These are phyloP conservation scores for Komagataella phaffii DNA, from an alignment of 805 yeast species.

Conservation along the genomic window DNA sequence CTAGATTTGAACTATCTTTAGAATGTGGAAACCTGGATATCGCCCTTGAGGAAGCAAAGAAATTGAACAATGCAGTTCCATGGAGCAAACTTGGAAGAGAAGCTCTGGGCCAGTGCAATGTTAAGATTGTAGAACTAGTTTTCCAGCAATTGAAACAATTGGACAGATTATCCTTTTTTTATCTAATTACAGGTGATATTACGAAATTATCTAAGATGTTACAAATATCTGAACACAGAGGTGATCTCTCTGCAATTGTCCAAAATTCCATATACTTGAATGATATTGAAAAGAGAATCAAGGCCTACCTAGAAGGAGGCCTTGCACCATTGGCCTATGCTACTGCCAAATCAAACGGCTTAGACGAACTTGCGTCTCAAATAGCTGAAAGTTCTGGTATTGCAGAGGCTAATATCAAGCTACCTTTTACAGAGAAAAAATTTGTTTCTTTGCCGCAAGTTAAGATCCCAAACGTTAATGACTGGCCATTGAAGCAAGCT, in stretches of 20 bases:
- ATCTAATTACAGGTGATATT: conserved; percentile 70
- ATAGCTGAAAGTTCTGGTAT: conserved; percentile 62
- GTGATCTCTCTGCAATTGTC: conserved; percentile 65
- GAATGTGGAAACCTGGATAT: conserved; percentile 83
- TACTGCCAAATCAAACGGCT: conserved; percentile 77
- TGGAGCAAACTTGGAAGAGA: conserved; percentile 82
- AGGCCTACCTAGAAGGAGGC: conserved; percentile 65
- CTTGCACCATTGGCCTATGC: conserved; percentile 85
- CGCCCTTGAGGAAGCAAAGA: conserved; percentile 82
- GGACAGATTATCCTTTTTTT: conserved; percentile 83
- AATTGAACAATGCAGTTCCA: conserved; percentile 47
- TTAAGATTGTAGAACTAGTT: conserved; percentile 71
- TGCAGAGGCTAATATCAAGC: conserved; percentile 43
- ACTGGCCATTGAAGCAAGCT: conserved; percentile 78
- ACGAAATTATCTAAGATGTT: conserved; percentile 75
- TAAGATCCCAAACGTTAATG: conserved; percentile 23
- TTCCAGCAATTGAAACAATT: conserved; percentile 79
- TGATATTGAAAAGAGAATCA: conserved; percentile 62
- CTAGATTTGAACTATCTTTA: conserved; percentile 88
- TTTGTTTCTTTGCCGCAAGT: conserved; percentile 34
- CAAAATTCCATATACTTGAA: conserved; percentile 73
- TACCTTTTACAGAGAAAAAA: conserved; percentile 39
- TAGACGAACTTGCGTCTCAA: conserved; percentile 59
- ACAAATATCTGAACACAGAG: conserved; percentile 77
- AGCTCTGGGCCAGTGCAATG: conserved; percentile 83